phyloP scores from a whole-genome alignment of 2,329 filamentous ascomycete species.

The Nemania bipapillata region DNA sequence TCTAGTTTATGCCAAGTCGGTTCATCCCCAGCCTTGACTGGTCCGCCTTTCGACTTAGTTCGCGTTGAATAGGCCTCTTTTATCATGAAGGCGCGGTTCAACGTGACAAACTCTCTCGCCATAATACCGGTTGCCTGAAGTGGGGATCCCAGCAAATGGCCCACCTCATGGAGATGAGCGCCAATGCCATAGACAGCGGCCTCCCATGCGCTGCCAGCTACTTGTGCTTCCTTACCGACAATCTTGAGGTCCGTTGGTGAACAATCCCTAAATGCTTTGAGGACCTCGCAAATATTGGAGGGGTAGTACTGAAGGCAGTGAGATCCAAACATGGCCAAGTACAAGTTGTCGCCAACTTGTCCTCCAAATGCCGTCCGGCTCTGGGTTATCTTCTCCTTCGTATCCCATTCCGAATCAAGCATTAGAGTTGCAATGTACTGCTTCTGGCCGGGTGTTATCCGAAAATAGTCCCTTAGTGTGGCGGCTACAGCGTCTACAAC shows the following conservation, averaged over 20 bases:
- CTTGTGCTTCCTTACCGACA: constrained; percentile 86
- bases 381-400: constrained; percentile 72
- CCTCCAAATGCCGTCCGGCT: constrained; percentile 89
- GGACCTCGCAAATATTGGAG: constrained; percentile 86
- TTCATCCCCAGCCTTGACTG: constrained; percentile 81
- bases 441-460: constrained; percentile 78
- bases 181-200: constrained; percentile 94
- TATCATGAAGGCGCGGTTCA: constrained; percentile 84
- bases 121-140: constrained; percentile 93
- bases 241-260: constrained; percentile 83
- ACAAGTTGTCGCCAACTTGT: constrained; percentile 74
- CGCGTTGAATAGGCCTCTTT: constrained; percentile 88
- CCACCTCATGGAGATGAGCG: constrained; percentile 89
- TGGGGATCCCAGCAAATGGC: constrained; percentile 88
- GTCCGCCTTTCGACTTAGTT: constrained; percentile 82
- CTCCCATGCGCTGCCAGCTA: constrained; percentile 92
- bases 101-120: constrained; percentile 83
- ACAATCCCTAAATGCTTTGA: constrained; percentile 88
- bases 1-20: constrained; percentile 93
- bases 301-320: constrained; percentile 93
- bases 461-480: constrained; percentile 82
- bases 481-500: constrained; percentile 81
- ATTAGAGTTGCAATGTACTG: constrained; percentile 88
- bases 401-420: constrained; percentile 90
- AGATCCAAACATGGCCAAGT: constrained; percentile 90